Evolutionary conservation across 2,329 filamentous ascomycete genomes (phyloP), one percentile per base, ranked within the genome.

Genomic region (Fusarium sp.): DNA sequence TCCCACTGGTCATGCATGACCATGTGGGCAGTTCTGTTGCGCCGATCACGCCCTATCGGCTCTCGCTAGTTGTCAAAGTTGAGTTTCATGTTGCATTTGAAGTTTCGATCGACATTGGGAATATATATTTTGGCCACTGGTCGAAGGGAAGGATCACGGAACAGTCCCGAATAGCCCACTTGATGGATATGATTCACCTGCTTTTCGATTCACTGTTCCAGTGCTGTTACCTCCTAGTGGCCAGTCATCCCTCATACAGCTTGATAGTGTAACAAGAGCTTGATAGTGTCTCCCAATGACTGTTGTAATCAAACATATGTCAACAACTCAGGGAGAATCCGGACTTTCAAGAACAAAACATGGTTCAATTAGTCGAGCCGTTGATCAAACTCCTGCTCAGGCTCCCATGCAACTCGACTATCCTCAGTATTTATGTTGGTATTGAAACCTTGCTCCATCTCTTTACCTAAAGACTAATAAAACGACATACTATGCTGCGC

Each of bases 21-120:
- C 49, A 52, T 47, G 54, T 44, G 28, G 28, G 11, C 11, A 30
- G 46, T 46, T 48, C 49, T 47, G 28, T 32, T 39, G 13, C 44
- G 56, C 56, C 26, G 55, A 66, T 68, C 61, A 40, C 39, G 44
- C 40, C 39, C 47, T 48, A 48, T 51, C 43, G 41, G 35, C 30
- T 39, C 51, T 32, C 39, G 7, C 47, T 45, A 43, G 13, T 8
- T 59, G 26, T 46, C 13, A 32, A 43, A 43, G 32, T 45, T 20
- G 22, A 35, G 65, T 62, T 68, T 56, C 60, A 68, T 39, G 22
- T 66, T 44, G 28, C 35, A 32, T 39, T 51, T 37, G 40, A 56
- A 51, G 49, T 45, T 50, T 56, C 24, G 55, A 62, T 69, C 60
- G 50, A 22, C 60, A 41, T 54, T 37, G 35, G 14, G 22, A 41